A percentile compares a stretch with the other conserved stretches of the same genome.
phyloP scores from a whole-genome alignment of 768 basidiomycete species.

The Amanita fuliginea region DNA sequence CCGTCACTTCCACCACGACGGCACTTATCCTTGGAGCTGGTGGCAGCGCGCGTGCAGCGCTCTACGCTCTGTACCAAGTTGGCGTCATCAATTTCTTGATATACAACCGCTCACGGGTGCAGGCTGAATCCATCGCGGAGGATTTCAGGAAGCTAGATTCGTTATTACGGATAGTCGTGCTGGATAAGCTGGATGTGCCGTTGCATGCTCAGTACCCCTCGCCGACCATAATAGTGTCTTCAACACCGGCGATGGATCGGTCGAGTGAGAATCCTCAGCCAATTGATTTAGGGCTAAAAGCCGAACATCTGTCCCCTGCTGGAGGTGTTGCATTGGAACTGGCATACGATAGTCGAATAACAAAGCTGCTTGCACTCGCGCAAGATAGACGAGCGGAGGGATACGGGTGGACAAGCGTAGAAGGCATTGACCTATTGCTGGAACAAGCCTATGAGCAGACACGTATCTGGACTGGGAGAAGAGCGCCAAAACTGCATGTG shows the following conservation, averaged over 20 bases:
- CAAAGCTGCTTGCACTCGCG: slow-evolving; percentile 51
- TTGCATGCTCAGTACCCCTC: slow-evolving; percentile 19
- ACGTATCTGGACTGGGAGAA: slow-evolving; percentile 47
- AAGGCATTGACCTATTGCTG: slow-evolving; percentile 56
- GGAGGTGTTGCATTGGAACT: slow-evolving; percentile 54
- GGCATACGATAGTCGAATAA: slow-evolving; percentile 61
- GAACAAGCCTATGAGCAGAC: slow-evolving; percentile 63
- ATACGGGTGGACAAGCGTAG: slow-evolving; percentile 40
- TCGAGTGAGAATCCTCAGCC: slow-evolving; percentile 13
- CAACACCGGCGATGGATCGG: slow-evolving; percentile 46
- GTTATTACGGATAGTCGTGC: slow-evolving; percentile 33
- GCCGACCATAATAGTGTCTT: slow-evolving; percentile 56
- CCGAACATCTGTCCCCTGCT: slow-evolving; percentile 25
- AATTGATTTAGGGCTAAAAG: slow-evolving; percentile 31
- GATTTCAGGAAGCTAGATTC: slow-evolving; percentile 39
- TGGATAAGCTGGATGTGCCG: slow-evolving; percentile 38
- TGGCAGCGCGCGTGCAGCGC: slow-evolving; percentile 68
- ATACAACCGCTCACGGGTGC: slow-evolving; percentile 57
- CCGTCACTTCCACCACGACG: slow-evolving; percentile 19
- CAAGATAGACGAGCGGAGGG: slow-evolving; percentile 18
- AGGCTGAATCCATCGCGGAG: slow-evolving; percentile 45
- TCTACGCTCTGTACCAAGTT: slow-evolving; percentile 58
- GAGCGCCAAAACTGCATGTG: slow-evolving; percentile 31
- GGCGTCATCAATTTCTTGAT: slow-evolving; percentile 53
- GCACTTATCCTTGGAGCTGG: slow-evolving; percentile 72